Conservation (phyloP, 495 filamentous ascomycete species). For the Lichenothelia convexa region DNA sequence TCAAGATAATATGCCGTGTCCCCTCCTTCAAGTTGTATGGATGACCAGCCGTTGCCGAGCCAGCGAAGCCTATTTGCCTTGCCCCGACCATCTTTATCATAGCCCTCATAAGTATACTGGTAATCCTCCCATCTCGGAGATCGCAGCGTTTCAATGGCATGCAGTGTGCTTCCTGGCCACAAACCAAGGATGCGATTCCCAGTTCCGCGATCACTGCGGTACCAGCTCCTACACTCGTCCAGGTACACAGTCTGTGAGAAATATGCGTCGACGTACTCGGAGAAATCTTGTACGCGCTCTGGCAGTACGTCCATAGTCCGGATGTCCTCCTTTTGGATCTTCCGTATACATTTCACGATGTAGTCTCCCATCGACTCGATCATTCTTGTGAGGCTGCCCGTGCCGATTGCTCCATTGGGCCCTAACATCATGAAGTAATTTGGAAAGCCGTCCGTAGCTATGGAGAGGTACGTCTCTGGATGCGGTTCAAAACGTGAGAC, state of each 20-base stretch:
- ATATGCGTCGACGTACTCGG: slow-evolving; percentile 10
- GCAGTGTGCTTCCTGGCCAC: slow-evolving; percentile 18
- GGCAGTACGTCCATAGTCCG: slow-evolving; percentile 11
- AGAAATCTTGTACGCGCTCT: slow-evolving; percentile 11
- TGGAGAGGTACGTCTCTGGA: slow-evolving; percentile 17
- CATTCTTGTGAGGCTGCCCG: slow-evolving; percentile 16
- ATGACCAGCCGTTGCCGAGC: slow-evolving; percentile 1
- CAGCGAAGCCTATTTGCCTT: background rate
- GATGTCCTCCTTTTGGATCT: slow-evolving; percentile 9
- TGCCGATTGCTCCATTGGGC: slow-evolving; percentile 18
- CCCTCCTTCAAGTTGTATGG: background rate
- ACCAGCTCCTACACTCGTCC: slow-evolving; percentile 11
- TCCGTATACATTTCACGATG: slow-evolving; percentile 8
- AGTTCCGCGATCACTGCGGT: slow-evolving; percentile 3
- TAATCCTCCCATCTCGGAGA: slow-evolving; percentile 20
- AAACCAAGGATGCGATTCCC: slow-evolving; percentile 6
- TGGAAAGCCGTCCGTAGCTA: slow-evolving; percentile 15
- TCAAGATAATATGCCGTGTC: slow-evolving; percentile 3
- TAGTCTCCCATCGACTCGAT: slow-evolving; percentile 16
- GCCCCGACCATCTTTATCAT: background rate
- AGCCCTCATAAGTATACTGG: slow-evolving; percentile 4
- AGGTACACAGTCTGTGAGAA: slow-evolving; percentile 9
- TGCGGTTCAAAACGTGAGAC: slow-evolving; percentile 5
- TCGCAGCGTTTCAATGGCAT: slow-evolving; percentile 16
- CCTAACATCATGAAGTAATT: slow-evolving; percentile 21